phyloP scores from a whole-genome alignment of 768 basidiomycete genomes.

The Antrodiella citrinella region DNA sequence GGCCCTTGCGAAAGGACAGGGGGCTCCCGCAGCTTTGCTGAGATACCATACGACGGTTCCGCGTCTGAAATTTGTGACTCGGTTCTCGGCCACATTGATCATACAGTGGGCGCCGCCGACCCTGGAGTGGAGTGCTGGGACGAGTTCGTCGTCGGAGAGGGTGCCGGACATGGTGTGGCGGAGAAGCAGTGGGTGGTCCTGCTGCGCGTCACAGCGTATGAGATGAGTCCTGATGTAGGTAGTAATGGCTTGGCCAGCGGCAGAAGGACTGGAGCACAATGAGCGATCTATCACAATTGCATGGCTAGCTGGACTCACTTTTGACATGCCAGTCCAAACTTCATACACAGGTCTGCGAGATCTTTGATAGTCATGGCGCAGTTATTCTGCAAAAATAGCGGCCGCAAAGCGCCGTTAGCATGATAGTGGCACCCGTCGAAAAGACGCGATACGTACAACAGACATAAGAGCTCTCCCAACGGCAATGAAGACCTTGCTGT shows the following conservation, averaged over 20 bases:
- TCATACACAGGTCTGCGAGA: slow-evolving; percentile 62
- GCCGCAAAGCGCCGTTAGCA: slow-evolving; percentile 15
- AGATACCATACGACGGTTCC: slow-evolving; percentile 82
- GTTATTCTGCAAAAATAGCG: slow-evolving; percentile 45
- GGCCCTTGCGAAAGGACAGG: slow-evolving; percentile 66
- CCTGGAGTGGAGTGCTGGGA: slow-evolving; percentile 61
- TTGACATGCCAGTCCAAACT: slow-evolving; percentile 62
- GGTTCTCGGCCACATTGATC: slow-evolving; percentile 25
- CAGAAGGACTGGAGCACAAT: slow-evolving; percentile 70
- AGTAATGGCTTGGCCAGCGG: slow-evolving; percentile 75
- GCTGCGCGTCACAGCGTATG: slow-evolving; percentile 59
- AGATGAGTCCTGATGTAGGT: slow-evolving; percentile 75
- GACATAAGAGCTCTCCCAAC: slow-evolving; percentile 68
- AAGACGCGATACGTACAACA: slow-evolving; percentile 43
- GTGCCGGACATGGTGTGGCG: slow-evolving; percentile 70
- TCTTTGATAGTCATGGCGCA: slow-evolving; percentile 84
- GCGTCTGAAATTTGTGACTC: slow-evolving; percentile 65
- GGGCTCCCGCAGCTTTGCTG: slow-evolving; percentile 62
- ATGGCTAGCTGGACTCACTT: slow-evolving; percentile 65
- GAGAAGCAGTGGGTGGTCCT: slow-evolving; percentile 68
- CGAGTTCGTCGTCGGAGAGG: slow-evolving; percentile 61
- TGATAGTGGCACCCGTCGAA: slow-evolving; percentile 1
- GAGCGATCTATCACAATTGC: too few relatives aligned
- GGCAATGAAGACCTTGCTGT: slow-evolving; percentile 64
- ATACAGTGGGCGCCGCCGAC: slow-evolving; percentile 54